Evolutionary conservation across 129 eudicot genomes (phyloP).

Genomic region (Flaveria bidentis): DNA sequence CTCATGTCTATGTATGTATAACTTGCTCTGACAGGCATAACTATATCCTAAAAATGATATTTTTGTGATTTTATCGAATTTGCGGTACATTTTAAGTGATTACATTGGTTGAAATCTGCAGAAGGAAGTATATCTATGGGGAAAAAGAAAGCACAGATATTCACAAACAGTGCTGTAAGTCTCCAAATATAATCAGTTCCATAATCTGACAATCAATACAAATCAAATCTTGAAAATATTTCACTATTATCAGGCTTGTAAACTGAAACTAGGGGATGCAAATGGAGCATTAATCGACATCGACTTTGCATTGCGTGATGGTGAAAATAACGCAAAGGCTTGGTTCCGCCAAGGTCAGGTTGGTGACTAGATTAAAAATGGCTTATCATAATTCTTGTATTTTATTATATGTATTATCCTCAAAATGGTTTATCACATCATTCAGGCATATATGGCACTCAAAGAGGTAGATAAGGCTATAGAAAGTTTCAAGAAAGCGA

Average conservation of each 20-base stretch:
- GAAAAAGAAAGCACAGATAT: constrained; percentile 81
- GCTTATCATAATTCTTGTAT: not conserved
- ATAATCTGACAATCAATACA: not conserved
- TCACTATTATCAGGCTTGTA: constrained; percentile 64
- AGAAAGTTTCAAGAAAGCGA: constrained; percentile 80
- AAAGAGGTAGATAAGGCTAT: constrained; percentile 91
- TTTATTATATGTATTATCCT: not conserved
- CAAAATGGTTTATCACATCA: not conserved
- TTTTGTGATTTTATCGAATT: too few relatives aligned
- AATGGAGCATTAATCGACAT: constrained; percentile 82
- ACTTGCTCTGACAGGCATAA: too few relatives aligned
- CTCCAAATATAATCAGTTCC: not conserved
- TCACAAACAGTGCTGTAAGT: constrained; percentile 96
- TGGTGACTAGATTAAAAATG: constrained; percentile 27
- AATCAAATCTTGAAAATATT: not conserved
- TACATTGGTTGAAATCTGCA: constrained; percentile 28
- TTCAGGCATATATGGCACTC: constrained; percentile 86
- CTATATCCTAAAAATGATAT: too few relatives aligned
- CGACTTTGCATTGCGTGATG: constrained; percentile 90
- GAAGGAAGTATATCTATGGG: constrained; percentile 58
- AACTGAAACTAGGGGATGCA: constrained; percentile 80
- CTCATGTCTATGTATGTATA: too few relatives aligned
- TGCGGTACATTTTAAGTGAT: not conserved
- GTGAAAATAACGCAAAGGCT: constrained; percentile 81
- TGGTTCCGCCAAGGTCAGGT: constrained; percentile 99